Evolutionary conservation across 805 yeast species (phyloP), one percentile per base, ranked within the genome.

Genomic region (Candida manassasensis): DNA sequence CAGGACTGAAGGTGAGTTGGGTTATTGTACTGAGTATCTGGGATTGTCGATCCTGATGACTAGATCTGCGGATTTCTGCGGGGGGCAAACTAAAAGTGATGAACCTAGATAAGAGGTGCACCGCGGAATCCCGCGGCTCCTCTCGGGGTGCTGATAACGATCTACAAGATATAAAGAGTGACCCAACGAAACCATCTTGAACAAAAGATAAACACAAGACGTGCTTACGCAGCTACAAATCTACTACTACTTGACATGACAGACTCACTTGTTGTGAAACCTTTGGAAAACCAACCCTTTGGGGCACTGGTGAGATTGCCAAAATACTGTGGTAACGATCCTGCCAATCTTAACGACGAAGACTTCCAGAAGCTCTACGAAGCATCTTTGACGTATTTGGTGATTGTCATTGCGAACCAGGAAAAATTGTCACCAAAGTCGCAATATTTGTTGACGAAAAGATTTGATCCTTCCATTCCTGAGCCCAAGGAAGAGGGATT

Each of bases 291-390:
- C 33, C 59, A 71, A 19, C 77, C 80, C 17, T 72, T 86, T 46
- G 95, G 96, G 28, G 90, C 93, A 36, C 59, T 62, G 10, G 64
- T 87, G 31, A 60, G 56, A 5, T 60, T 86, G 27, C 96, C 96
- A 22, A 54, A 55, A 3, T 81, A 82, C 44, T 73, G 83, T 40
- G 47, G 57, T 19, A 78, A 75, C 37, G 95, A 86, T 59, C 95
- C 95, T 11, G 69, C 84, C 3, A 54, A 70, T 36, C 69, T 87
- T 40, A 69, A 64, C 42, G 84, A 81, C 3, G 73, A 60, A 4
- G 93, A 86, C 49, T 85, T 85, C 60, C 60, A 69, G 36, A 46
- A 52, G 6, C 68, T 86, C 40, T 75, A 72, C 46, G 71, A 74
- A 21, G 90, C 89, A 0, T 71, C 86, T 4, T 78, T 79, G 48